phyloP scores from a whole-genome alignment of 2,329 filamentous ascomycete species.

The Esteya vermicola region DNA sequence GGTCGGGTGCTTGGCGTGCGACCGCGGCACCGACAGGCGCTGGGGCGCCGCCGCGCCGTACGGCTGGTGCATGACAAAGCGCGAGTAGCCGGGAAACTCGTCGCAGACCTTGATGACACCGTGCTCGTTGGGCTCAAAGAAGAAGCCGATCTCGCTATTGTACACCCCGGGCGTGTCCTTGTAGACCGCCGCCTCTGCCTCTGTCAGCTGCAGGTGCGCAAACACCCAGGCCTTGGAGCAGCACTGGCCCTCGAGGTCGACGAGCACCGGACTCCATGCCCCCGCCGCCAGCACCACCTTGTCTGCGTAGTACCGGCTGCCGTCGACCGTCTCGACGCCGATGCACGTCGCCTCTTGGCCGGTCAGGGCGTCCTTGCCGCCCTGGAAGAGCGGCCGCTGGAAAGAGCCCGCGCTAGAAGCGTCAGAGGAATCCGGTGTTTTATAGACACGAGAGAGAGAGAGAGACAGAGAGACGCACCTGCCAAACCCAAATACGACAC shows the following conservation, averaged over 20 bases:
- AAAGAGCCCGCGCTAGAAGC: slow-evolving; percentile 4
- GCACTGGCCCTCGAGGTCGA: slow-evolving; percentile 22
- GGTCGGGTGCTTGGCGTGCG: slow-evolving; percentile 21
- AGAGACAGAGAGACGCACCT: no score
- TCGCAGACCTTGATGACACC: slow-evolving; percentile 23
- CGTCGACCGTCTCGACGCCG: slow-evolving; percentile 4
- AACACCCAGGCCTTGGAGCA: slow-evolving; percentile 30
- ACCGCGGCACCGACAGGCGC: slow-evolving; percentile 19
- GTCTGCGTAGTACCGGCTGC: slow-evolving; percentile 4
- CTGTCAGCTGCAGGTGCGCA: slow-evolving; percentile 26
- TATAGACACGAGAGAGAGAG: no score
- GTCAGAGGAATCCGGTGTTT: no score
- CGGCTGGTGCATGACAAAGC: slow-evolving; percentile 19
- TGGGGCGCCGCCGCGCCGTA: slow-evolving; percentile 16
- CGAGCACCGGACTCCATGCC: slow-evolving; percentile 21
- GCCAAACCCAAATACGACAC: slow-evolving; percentile 3
- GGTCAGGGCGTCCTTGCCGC: no score
- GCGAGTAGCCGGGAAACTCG: slow-evolving; percentile 24
- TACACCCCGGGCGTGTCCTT: slow-evolving; percentile 28
- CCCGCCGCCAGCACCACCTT: slow-evolving; percentile 20
- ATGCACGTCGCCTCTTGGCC: neutral
- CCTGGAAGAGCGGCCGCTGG: neutral
- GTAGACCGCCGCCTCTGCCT: slow-evolving; percentile 25
- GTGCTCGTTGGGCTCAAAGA: slow-evolving; percentile 30
- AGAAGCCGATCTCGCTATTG: slow-evolving; percentile 31